A percentile compares a stretch with the other conserved stretches of the same genome.
Conservation (phyloP, 1,139 yeast genomes). For the Barnettozyma hawaiiensis region DNA sequence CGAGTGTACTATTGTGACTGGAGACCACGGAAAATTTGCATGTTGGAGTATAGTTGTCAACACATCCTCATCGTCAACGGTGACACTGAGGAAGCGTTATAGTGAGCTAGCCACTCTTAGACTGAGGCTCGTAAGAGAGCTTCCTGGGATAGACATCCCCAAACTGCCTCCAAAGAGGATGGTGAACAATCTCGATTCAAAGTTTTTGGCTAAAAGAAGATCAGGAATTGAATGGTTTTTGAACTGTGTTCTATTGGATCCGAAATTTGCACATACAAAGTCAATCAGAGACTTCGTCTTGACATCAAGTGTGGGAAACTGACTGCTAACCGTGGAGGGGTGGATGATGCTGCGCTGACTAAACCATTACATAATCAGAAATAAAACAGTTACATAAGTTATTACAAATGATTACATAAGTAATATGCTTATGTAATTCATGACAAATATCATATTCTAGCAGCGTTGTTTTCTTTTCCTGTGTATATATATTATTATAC, state of each 20-base stretch:
- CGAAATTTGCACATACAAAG: slow-evolving; percentile 43
- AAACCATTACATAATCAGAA: no score
- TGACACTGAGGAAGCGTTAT: slow-evolving; percentile 54
- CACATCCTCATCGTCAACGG: slow-evolving; percentile 35
- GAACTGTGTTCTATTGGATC: slow-evolving; percentile 62
- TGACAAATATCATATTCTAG: not conserved
- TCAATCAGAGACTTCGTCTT: slow-evolving; percentile 48
- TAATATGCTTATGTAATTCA: not conserved
- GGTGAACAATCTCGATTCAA: slow-evolving; percentile 43
- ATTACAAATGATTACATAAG: no score
- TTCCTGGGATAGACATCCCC: slow-evolving; percentile 38
- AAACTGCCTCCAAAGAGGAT: slow-evolving; percentile 62
- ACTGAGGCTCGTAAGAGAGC: slow-evolving; percentile 28
- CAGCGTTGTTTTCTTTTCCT: no score
- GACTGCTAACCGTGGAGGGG: no score
- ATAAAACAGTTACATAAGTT: no score
- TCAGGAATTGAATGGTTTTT: slow-evolving; percentile 71
- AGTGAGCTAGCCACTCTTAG: slow-evolving; percentile 56
- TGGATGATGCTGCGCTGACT: no score
- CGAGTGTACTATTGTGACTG: slow-evolving; percentile 36
- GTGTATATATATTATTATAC: no score
- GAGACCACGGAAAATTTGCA: slow-evolving; percentile 33
- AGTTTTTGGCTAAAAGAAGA: slow-evolving; percentile 58
- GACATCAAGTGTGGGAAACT: not conserved
- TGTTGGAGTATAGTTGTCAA: slow-evolving; percentile 35